Conservation (phyloP, 495 filamentous ascomycete genomes). For the Aspergillus taichungensis region DNA sequence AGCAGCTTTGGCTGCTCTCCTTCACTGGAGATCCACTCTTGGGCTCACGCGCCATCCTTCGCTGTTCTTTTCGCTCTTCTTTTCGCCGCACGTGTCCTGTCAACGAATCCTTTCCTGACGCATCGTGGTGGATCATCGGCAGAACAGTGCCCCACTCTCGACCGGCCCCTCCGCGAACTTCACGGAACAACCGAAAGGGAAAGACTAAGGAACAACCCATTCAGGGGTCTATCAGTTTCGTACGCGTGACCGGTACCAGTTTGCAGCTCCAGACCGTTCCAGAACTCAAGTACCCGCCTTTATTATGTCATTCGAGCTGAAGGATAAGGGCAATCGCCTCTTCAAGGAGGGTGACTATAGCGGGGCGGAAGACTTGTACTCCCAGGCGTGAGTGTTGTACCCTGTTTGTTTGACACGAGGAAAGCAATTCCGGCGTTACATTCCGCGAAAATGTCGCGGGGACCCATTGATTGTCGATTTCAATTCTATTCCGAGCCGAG, state of each 20-base stretch:
- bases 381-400: constrained; percentile 60
- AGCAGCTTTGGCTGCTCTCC: too few relatives aligned
- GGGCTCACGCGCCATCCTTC: neutral
- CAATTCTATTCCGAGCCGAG: too few relatives aligned
- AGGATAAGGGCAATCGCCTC: constrained; percentile 39
- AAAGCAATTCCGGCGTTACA: too few relatives aligned
- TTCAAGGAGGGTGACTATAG: constrained; percentile 62
- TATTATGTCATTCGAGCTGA: constrained; percentile 34
- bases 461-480: too few relatives aligned
- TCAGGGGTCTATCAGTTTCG: too few relatives aligned
- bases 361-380: constrained; percentile 70
- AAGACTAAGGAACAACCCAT: neutral
- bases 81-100: neutral
- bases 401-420: too few relatives aligned
- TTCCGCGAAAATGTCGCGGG: too few relatives aligned
- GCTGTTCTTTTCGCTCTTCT: neutral
- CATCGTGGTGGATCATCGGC: neutral
- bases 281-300: too few relatives aligned
- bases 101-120: neutral
- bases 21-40: too few relatives aligned
- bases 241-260: too few relatives aligned
- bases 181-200: neutral
- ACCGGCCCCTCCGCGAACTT: neutral
- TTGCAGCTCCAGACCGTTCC: too few relatives aligned
- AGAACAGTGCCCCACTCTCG: neutral